Evolutionary conservation across 495 filamentous ascomycete species (phyloP).

Genomic region (Penicillium canescens): DNA sequence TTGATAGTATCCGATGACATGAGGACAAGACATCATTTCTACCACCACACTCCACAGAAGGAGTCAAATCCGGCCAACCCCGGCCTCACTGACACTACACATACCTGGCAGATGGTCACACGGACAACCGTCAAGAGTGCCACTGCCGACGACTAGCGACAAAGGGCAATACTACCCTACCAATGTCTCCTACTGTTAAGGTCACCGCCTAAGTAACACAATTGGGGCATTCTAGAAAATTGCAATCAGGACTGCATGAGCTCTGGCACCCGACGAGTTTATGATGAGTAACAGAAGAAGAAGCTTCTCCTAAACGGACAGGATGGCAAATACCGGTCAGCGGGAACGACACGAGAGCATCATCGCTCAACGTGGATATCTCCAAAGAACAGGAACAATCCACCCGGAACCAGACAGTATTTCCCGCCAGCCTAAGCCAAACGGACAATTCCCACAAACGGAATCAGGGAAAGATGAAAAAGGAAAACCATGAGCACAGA

Average conservation of each 20-base stretch:
- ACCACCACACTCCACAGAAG: not conserved
- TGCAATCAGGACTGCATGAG: constrained; percentile 18
- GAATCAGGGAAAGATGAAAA: not conserved
- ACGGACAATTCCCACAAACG: constrained; percentile 21
- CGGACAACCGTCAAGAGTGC: constrained; percentile 7
- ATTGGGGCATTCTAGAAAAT: constrained; percentile 25
- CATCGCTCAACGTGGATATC: no score
- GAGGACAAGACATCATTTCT: not conserved
- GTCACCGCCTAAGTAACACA: constrained; percentile 5
- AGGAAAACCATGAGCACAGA: constrained; percentile 2
- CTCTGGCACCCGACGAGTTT: constrained; percentile 7
- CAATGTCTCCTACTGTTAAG: constrained; percentile 1
- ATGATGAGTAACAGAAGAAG: constrained; percentile 22
- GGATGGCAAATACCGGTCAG: constrained; percentile 1
- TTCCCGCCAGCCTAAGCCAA: constrained; percentile 20
- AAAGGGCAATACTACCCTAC: constrained; percentile 11
- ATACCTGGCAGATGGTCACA: constrained; percentile 9
- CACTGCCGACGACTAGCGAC: constrained; percentile 1
- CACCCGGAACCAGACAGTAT: constrained; percentile 15
- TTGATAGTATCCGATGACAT: not conserved
- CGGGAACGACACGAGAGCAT: not conserved
- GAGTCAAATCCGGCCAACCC: constrained; percentile 7
- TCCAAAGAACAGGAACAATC: constrained; percentile 4
- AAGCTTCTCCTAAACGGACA: constrained; percentile 13
- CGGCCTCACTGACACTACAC: constrained; percentile 7